Evolutionary conservation across 495 filamentous ascomycete genomes (phyloP).

Genomic region (Penicillium bialowiezense): DNA sequence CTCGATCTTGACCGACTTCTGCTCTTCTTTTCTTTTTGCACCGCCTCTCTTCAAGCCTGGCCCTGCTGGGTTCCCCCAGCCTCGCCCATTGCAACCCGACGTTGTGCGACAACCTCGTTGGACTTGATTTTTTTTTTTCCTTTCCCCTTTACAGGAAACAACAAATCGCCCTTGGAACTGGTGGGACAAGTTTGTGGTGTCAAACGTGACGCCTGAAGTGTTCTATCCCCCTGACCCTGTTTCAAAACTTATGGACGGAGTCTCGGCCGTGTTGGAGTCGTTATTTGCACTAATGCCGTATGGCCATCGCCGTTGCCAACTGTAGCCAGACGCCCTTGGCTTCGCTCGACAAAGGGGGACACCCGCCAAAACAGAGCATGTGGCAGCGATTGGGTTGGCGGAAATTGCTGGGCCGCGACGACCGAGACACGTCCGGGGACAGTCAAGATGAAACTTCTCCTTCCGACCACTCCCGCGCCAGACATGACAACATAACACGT

Average conservation of each 20-base stretch:
- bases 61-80: constrained; percentile 26
- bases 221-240: constrained; percentile 11
- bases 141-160: too few species aligned
- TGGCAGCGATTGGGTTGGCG: constrained; percentile 48
- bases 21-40: constrained; percentile 9
- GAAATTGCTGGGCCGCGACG: constrained; percentile 49
- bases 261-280: constrained; percentile 36
- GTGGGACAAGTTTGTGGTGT: not conserved
- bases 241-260: constrained; percentile 40
- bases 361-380: constrained; percentile 48
- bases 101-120: constrained; percentile 24
- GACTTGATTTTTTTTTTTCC: constrained; percentile 3
- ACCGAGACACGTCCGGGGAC: constrained; percentile 32
- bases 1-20: constrained; percentile 20
- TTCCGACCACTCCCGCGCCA: constrained; percentile 32
- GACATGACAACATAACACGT: constrained; percentile 47
- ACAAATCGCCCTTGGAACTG: too few species aligned
- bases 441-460: constrained; percentile 17
- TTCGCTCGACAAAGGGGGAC: constrained; percentile 38
- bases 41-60: constrained; percentile 19
- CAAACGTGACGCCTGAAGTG: not conserved
- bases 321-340: constrained; percentile 40
- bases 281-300: constrained; percentile 32
- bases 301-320: constrained; percentile 47
- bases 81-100: constrained; percentile 31